phyloP scores from a whole-genome alignment of 2,329 filamentous ascomycete genomes.

The Dothistroma septosporum region DNA sequence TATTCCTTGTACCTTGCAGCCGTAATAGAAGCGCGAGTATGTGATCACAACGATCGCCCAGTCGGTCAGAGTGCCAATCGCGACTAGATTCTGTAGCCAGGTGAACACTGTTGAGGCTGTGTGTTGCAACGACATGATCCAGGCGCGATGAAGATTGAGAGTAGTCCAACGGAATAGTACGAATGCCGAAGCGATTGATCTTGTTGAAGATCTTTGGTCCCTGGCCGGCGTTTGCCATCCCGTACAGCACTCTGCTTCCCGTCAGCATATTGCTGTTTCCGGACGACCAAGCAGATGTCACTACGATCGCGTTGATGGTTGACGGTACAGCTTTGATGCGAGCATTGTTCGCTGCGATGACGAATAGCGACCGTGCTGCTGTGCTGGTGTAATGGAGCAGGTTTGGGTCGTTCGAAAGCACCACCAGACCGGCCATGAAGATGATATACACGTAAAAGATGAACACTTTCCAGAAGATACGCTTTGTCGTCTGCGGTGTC shows the following conservation, averaged over 20 bases:
- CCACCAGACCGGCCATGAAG: conserved; percentile 28
- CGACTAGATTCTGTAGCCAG: conserved; percentile 31
- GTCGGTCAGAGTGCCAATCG: conserved; percentile 24
- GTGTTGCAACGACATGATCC: conserved; percentile 21
- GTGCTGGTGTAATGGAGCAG: conserved; percentile 32
- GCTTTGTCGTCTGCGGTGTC: conserved; percentile 30
- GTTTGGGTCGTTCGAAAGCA: conserved; percentile 26
- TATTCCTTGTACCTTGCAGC: conserved; percentile 28
- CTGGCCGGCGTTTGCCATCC: conserved; percentile 34
- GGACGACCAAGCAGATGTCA: conserved; percentile 57
- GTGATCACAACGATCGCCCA: conserved; percentile 26
- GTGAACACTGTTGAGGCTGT: conserved; percentile 27
- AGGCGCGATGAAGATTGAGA: conserved; percentile 17
- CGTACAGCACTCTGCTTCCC: conserved; percentile 18
- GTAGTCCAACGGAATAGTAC: conserved; percentile 14
- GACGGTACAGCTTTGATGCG: conserved; percentile 57
- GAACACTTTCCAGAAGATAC: conserved; percentile 33
- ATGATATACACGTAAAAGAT: conserved; percentile 31
- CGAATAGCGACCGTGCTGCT: conserved; percentile 54
- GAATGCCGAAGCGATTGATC: conserved; percentile 20
- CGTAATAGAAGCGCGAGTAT: conserved; percentile 27
- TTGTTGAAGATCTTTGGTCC: conserved; percentile 46
- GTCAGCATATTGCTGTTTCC: conserved; percentile 46
- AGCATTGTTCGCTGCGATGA: conserved; percentile 59
- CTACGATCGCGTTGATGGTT: conserved; percentile 64